A percentile compares a stretch with the other conserved stretches of the same genome.
Evolutionary conservation across 2,329 filamentous ascomycete species (phyloP).

Genomic region (Furcasterigmium furcatum): DNA sequence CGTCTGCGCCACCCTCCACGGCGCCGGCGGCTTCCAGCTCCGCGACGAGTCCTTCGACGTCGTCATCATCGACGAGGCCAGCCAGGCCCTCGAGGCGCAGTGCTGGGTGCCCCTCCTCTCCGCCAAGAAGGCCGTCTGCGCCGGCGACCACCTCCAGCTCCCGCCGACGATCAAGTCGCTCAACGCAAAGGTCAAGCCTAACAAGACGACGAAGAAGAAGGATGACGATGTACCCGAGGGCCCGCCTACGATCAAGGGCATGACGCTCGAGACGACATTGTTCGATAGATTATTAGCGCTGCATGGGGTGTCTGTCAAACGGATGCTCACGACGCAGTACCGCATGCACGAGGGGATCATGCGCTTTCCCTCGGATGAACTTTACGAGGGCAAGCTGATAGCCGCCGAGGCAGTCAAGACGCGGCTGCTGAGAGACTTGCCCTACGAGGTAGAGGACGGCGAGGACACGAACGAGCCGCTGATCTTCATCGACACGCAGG

Average conservation of each 20-base stretch:
- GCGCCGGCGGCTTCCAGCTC: slow-evolving; percentile 81
- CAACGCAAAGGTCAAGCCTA: slow-evolving; percentile 44
- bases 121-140: slow-evolving; percentile 81
- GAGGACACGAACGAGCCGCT: slow-evolving; percentile 87
- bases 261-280: slow-evolving; percentile 80
- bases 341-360: slow-evolving; percentile 97
- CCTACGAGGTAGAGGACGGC: slow-evolving; percentile 72
- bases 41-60: slow-evolving; percentile 83
- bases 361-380: slow-evolving; percentile 84
- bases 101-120: slow-evolving; percentile 90
- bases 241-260: slow-evolving; percentile 40
- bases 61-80: slow-evolving; percentile 93
- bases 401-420: slow-evolving; percentile 76
- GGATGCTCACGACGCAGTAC: slow-evolving; percentile 96
- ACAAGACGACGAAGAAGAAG: slow-evolving; percentile 15
- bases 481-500: slow-evolving; percentile 95
- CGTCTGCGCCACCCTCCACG: slow-evolving; percentile 88
- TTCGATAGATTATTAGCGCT: slow-evolving; percentile 85
- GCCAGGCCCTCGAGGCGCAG: slow-evolving; percentile 92
- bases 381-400: slow-evolving; percentile 79
- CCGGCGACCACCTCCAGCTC: slow-evolving; percentile 90
- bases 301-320: slow-evolving; percentile 80
- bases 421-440: slow-evolving; percentile 72
- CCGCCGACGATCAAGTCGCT: slow-evolving; percentile 90
- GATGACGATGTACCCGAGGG: slow-evolving; percentile 23